Conservation (phyloP, 495 filamentous ascomycete species). For the Penicillium arizonense region DNA sequence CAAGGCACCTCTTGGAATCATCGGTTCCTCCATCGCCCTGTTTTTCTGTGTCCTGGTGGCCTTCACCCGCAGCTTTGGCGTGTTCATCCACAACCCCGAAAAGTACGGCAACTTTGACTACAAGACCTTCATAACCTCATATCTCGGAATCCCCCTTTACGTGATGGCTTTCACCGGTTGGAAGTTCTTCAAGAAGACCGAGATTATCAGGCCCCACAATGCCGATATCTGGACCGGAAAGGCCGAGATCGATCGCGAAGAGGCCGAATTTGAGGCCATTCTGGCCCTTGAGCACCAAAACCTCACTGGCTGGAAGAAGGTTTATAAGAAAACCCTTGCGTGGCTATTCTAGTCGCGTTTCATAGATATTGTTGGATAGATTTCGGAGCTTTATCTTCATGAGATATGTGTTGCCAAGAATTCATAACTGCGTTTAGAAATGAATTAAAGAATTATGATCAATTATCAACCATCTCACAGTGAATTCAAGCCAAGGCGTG, state of each 20-base stretch:
- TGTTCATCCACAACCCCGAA: constrained; percentile 45
- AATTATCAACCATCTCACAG: neutral
- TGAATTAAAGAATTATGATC: too few species aligned
- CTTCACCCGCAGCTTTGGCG: constrained; percentile 65
- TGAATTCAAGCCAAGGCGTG: constrained; percentile 59
- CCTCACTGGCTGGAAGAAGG: neutral
- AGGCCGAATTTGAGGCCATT: constrained; percentile 49
- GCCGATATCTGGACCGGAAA: constrained; percentile 65
- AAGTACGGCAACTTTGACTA: constrained; percentile 51
- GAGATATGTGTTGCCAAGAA: too few species aligned
- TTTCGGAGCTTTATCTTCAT: too few species aligned
- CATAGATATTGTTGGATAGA: neutral
- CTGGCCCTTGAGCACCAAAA: neutral
- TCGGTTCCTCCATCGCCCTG: constrained; percentile 60
- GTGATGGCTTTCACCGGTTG: constrained; percentile 62
- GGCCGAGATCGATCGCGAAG: constrained; percentile 62
- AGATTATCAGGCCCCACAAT: constrained; percentile 45
- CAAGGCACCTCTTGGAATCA: constrained; percentile 60
- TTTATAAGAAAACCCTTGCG: neutral
- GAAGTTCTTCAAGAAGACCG: constrained; percentile 51
- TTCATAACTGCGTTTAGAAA: too few species aligned
- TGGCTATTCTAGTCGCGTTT: neutral
- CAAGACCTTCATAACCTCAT: constrained; percentile 68
- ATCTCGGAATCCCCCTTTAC: constrained; percentile 71
- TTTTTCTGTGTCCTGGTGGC: constrained; percentile 62